Percentiles rank a stretch among this genome's conserved stretches.
These are phyloP conservation scores for Neurospora hispaniola DNA, from an alignment of 495 filamentous ascomycete species.

Conservation along the genomic window DNA sequence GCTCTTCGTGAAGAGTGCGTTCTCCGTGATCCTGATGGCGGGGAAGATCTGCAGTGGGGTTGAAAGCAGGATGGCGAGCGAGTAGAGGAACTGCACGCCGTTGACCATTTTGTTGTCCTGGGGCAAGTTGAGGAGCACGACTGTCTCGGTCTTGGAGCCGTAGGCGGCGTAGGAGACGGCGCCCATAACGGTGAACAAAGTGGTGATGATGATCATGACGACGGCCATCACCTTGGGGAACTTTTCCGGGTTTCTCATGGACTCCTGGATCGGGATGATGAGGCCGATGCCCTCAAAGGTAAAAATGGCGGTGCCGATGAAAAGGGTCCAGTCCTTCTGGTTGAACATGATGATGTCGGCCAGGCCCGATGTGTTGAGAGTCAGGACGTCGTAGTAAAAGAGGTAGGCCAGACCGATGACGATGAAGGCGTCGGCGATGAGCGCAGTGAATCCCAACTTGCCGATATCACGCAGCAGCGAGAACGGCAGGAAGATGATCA, in stretches of 20 bases:
- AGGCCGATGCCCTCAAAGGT: conserved; percentile 96
- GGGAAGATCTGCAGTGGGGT: conserved; percentile 96
- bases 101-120: conserved; percentile 96
- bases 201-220: conserved; percentile 89
- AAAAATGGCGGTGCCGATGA: conserved; percentile 97
- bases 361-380: conserved; percentile 66
- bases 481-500: conserved; percentile 85
- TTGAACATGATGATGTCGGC: conserved; percentile 85
- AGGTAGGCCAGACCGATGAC: conserved; percentile 84
- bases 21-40: conserved; percentile 72
- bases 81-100: conserved; percentile 90
- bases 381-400: conserved; percentile 88
- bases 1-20: conserved; percentile 55
- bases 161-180: conserved; percentile 93
- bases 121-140: conserved; percentile 89
- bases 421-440: conserved; percentile 91
- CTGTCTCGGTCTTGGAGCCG: conserved; percentile 87
- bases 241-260: conserved; percentile 80
- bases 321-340: conserved; percentile 78
- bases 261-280: conserved; percentile 98
- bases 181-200: conserved; percentile 84
- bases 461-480: conserved; percentile 91
- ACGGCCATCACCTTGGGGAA: conserved; percentile 77
- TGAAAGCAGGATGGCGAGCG: conserved; percentile 81
- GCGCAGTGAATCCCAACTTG: conserved; percentile 81